Evolutionary conservation across 1,139 yeast genomes (phyloP), one percentile per base, ranked within the genome.

Genomic region (Sugiyamaella xylanicola): DNA sequence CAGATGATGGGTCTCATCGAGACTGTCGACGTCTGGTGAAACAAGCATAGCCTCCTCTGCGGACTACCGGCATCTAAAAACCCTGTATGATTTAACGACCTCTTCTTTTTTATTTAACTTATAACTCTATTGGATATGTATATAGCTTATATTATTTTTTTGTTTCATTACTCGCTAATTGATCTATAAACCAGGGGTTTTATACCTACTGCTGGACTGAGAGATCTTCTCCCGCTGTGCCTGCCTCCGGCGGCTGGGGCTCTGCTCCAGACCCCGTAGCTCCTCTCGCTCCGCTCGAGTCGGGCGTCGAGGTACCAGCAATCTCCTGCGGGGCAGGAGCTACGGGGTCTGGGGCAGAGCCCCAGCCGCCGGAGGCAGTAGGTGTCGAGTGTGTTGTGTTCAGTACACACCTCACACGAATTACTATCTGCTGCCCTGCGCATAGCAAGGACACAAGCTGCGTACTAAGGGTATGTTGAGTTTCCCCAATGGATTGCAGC

Each of bases 11-110:
- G 52, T 4, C 25, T 48, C 15, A 35, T 39, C 5, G 52, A 48
- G 29, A 36, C 50, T 16, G 40, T 40, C 4, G 52, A 48, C 22
- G 52, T 48, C 16, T 48, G 52, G 52, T 32, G 15, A 32, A 32
- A 8, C 37, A 8, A 15, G 13, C 13, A 4, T 8, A 4, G 15
- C 5, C 15, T n/a, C 15, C 15, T 32, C 37, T 32, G 9, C 15
- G 37, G n/a, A n/a, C n/a, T n/a, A n/a, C n/a, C n/a, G n/a, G n/a
- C n/a, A n/a, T n/a, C n/a, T n/a, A 8, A 32, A 41, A 41, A 41
- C 11, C 19, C 5, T 41, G 45, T 36, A 46, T 36, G 50, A 46
- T 36, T 32, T 35, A 37, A 46, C 36, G 50, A 46, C 42, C 19
- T 19, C 44, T n/a, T 13, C 41, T 29, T 46, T 21, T 32, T 25